Base-by-base conservation (phyloP, 108 stramenopile species). In the Discostella pseudostelligera region DNA sequence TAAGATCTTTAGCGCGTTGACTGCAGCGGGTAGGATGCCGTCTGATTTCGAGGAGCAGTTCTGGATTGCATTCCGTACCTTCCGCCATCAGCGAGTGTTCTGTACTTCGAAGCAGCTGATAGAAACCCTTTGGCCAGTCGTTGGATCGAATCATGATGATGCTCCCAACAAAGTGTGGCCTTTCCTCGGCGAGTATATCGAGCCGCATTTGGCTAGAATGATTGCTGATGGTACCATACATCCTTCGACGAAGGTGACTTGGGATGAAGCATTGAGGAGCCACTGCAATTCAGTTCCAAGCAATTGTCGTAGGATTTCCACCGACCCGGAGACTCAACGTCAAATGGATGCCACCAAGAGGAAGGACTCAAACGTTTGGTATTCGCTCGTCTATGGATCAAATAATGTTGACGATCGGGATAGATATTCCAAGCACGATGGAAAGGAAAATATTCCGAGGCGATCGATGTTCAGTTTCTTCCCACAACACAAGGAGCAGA, bases 41-140 rank as follows among this genome's bases (percentile, higher is more conserved):
- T 61, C 53, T 14, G 76, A 68, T 22, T 96, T 89, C 69, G 83
- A 82, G 57, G 62, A 72, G 11, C 50, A 56, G 21, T 89, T 91
- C 59, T 72, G 61, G 59, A 66, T 61, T 54, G 92, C 94, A 13
- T 79, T 80, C 40, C 66, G 83, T 17, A 91, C 89, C 12, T 96
- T 92, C 59, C 83, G 82, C 11, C 89, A 94, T 60, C 92, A 94
- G 45, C 40, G 72, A 21, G 83, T 96, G 11, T 95, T 84, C 78
- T 72, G 76, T 59, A 55, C 68, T 14, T 76, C 71, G 5, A 78
- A 58, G 64, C 55, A 64, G 39, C 22, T 54, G 40, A 40, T 77
- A 20, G 80, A 78, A 55, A 55, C 80, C 21, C 64, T 83, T 20
- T 74, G 58, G 48, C 69, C 78, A 19, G 72, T 79, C 11, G 62